Base-by-base conservation (phyloP, 2,329 filamentous ascomycete genomes). In the Paraphaeosphaeria minitans region DNA sequence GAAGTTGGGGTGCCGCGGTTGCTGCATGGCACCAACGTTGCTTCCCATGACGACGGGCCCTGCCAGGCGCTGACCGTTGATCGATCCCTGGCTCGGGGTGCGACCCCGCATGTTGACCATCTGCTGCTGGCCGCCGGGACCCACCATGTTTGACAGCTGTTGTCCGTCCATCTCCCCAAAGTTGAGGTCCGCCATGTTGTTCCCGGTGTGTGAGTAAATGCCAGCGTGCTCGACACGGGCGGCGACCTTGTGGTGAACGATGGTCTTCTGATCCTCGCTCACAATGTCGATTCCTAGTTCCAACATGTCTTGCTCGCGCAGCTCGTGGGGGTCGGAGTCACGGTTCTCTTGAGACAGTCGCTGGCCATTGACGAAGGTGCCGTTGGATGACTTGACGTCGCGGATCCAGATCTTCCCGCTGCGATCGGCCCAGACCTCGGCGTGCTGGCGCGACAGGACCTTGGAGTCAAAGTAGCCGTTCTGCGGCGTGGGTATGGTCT, bases 391-490 rank as follows among this genome's bases (percentile, higher is more conserved):
- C 78, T 98, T 99, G 68, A 99, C 91, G 78, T 99, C 95, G 58
- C 93, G 87, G 67, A 99, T 98, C 85, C 89, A 98, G 45, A 99
- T 90, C 75, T 97, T 96, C 54, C 93, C 93, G 61, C 80, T 83
- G 62, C 91, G 88, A 55, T 91, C 89, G 14, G 95, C 93, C 87
- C 93, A 98, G 39, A 99, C 90, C 76, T 99, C 95, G 37, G 95
- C 95, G 76, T 99, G 95, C 75, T 97, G 93, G 69, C 95, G 86
- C 41, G 95, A 98, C 24, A 99, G 85, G 27, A 99, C 95, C 78
- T 99, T 99, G 53, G 94, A 98, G 77, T 99, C 95, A 72, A 99
- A 99, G 77, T 91, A 99, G 37, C 95, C 95, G 78, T 99, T 99
- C 60, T 89, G 80, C 0, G 92, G 88, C 0, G 93, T 97, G 0